Percentiles rank a stretch among this genome's conserved stretches.
Evolutionary conservation across 176 grass and related monocot species (phyloP).

Genomic region (Bolboschoenus planiculmis): DNA sequence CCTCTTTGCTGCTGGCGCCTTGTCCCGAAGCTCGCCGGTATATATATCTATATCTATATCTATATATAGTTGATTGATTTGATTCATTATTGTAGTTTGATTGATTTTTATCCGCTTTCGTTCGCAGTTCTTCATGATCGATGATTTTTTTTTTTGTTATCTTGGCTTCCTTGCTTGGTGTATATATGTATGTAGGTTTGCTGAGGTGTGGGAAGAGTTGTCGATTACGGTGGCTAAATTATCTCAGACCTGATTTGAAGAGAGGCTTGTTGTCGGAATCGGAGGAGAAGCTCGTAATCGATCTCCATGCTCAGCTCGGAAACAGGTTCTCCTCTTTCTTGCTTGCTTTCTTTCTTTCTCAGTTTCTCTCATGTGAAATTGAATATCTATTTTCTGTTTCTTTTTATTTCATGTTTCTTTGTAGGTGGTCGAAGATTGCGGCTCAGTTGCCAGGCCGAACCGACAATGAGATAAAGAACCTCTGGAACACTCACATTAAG

Average conservation of each 20-base stretch:
- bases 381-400: not conserved
- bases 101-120: not conserved
- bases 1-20: slow-evolving; percentile 85
- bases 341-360: not conserved
- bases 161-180: not conserved
- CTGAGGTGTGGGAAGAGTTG: slow-evolving; percentile 95
- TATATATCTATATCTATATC: too few relatives aligned
- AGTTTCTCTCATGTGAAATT: not conserved
- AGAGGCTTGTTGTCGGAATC: slow-evolving; percentile 59
- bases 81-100: not conserved
- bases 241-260: slow-evolving; percentile 89
- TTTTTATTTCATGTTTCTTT: not conserved
- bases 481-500: slow-evolving; percentile 96
- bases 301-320: slow-evolving; percentile 79
- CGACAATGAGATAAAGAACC: slow-evolving; percentile 99
- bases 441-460: slow-evolving; percentile 69
- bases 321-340: slow-evolving; percentile 43
- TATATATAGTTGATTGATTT: too few relatives aligned
- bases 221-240: slow-evolving; percentile 88
- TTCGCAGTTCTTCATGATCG: not conserved
- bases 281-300: slow-evolving; percentile 71
- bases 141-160: not conserved
- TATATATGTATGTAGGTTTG: slow-evolving; percentile 30
- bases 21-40: slow-evolving; percentile 89
- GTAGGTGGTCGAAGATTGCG: slow-evolving; percentile 95